Percentiles rank a stretch among this genome's conserved stretches.
These are phyloP conservation scores for Globisporangium solare DNA, from an alignment of 352 stramenopile species.

Conservation along the genomic window DNA sequence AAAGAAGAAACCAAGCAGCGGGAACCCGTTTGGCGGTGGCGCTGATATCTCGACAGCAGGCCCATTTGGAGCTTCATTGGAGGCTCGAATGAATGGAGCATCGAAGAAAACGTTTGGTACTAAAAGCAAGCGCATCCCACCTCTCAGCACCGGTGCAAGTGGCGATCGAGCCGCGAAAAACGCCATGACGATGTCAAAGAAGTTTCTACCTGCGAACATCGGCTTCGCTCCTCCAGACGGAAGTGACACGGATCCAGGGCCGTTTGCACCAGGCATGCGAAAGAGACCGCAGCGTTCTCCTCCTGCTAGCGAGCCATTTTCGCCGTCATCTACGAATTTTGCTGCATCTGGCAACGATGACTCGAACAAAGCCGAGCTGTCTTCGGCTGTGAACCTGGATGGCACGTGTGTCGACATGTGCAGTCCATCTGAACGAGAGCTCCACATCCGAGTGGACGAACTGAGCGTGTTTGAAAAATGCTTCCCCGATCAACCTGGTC, in stretches of 20 bases:
- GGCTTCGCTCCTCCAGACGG: background rate
- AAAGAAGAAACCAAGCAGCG: background rate
- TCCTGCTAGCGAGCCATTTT: background rate
- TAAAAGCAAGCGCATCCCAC: constrained; percentile 18
- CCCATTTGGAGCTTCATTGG: constrained; percentile 17
- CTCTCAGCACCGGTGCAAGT: background rate
- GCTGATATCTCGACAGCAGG: constrained; percentile 8
- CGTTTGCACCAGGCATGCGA: constrained; percentile 19
- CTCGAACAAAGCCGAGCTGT: constrained; percentile 50
- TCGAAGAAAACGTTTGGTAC: constrained; percentile 21
- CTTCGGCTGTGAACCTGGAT: constrained; percentile 62
- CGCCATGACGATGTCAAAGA: constrained; percentile 10
- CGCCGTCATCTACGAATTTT: background rate
- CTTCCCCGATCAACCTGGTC: constrained; percentile 50
- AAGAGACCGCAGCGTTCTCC: constrained; percentile 21
- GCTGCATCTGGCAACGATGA: constrained; percentile 16
- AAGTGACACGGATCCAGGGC: constrained; percentile 11
- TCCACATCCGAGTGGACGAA: constrained; percentile 84
- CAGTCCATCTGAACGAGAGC: constrained; percentile 67
- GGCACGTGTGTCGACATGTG: constrained; percentile 85
- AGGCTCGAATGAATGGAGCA: constrained; percentile 24
- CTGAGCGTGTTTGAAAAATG: constrained; percentile 85
- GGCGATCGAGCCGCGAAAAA: background rate
- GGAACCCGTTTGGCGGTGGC: constrained; percentile 9
- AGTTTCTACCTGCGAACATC: constrained; percentile 5